These are phyloP conservation scores for Lactifluus volemus DNA, from an alignment of 768 basidiomycete genomes.

Conservation along the genomic window DNA sequence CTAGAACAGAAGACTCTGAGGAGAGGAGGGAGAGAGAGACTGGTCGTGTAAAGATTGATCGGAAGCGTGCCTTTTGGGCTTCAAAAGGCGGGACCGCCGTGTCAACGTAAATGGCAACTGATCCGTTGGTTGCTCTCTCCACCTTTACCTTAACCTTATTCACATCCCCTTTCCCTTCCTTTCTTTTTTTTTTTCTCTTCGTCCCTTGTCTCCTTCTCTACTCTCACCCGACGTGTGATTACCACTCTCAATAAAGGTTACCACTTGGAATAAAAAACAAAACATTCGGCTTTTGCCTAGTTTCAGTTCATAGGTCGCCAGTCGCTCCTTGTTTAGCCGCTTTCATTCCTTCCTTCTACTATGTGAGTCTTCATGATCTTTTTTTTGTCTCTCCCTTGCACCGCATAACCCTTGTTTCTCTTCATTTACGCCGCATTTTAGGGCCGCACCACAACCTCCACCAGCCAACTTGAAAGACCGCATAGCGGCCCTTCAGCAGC, in stretches of 20 bases:
- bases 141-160: not conserved
- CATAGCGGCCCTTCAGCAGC: conserved; percentile 73
- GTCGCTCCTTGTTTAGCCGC: conserved; percentile 10
- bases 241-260: not conserved
- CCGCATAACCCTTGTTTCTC: not conserved
- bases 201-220: conserved; percentile 4
- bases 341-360: conserved; percentile 1
- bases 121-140: not conserved
- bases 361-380: conserved; percentile 9
- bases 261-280: not conserved
- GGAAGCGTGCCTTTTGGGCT: conserved; percentile 48
- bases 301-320: not conserved
- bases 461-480: conserved; percentile 65
- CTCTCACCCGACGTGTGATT: not conserved
- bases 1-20: not conserved
- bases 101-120: not conserved
- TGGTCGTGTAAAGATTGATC: conserved; percentile 26
- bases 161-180: not conserved
- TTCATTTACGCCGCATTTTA: not conserved
- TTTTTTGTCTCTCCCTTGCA: not conserved
- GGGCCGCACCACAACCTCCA: conserved; percentile 20
- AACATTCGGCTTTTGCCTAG: not conserved
- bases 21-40: conserved; percentile 8
- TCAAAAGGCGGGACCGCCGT: conserved; percentile 33
- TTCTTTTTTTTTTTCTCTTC: not conserved